Evolutionary conservation across 2,329 filamentous ascomycete genomes (phyloP), one percentile per base, ranked within the genome.

Genomic region (Trichophaea hybrida): DNA sequence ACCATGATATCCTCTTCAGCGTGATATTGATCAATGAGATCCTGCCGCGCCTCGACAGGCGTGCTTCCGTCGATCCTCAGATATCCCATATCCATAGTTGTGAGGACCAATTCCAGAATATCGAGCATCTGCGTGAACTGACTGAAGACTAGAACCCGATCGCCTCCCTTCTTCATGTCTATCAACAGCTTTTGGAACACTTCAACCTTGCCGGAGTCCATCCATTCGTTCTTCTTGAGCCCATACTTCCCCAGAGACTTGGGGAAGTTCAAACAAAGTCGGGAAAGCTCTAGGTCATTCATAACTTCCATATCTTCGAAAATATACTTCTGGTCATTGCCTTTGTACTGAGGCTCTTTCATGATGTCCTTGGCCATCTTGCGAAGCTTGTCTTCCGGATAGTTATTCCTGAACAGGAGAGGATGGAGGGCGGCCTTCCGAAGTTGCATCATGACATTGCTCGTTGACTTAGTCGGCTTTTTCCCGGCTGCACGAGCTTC

Each of bases 101-200:
- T 80, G 7, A 98, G 77, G 0, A 94, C 88, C 67, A 87, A 82
- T 65, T 89, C 84, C 0, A 98, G 77, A 59, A 98, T 89, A 71
- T 96, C 86, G 72, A 97, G 85, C 58, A 95, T 84, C 65, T 88
- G 84, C 5, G 88, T 88, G 72, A 97, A 98, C 68, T 95, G 89
- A 50, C 86, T 94, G 74, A 98, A 98, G 31, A 98, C 82, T 1
- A 98, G 78, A 0, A 87, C 84, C 3, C 91, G 84, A 70, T 96
- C 90, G 2, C 90, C 91, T 56, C 88, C 89, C 61, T 78, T 74
- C 65, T 84, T 83, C 73, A 88, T 96, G 12, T 78, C 73, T 8
- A 77, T 75, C 1, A 98, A 77, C 10, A 98, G 78, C 67, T 86
- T 79, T 32, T 88, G 77, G 32, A 97, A 79, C 66, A 86, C 85